Base-by-base conservation (phyloP, 352 stramenopile species). In the Pseudoperonospora humuli region DNA sequence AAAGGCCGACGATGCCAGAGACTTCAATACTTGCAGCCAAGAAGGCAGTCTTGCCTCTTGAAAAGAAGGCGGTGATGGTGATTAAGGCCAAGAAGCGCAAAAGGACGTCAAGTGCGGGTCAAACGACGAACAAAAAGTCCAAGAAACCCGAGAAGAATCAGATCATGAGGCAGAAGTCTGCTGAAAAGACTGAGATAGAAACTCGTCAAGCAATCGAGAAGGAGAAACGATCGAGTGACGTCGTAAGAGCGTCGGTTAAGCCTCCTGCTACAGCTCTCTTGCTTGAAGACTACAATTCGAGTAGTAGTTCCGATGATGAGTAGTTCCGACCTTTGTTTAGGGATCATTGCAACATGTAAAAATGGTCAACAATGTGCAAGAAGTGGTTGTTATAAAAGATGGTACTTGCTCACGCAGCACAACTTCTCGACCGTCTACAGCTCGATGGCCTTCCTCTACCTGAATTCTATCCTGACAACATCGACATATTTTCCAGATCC, bases 251-350 rank as follows among this genome's bases (percentile, higher is more conserved):
- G 18, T 27, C 15, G 13, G 9, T 20, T 3, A 50, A 47, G 25
- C 11, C 45, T 5, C 2, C 40, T 23, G 17, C 43, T 3, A 37
- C 39, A 11, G 14, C 45, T 18, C 31, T 61, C 5, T 46, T 86
- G 28, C 43, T 82, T 0, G 32, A 72, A 13, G 70, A 65, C 19
- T 86, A 86, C n/a, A n/a, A n/a, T 46, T 83, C 74, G 2, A 82
- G 68, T 42, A 80, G 64, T 50, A 78, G 64, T 55, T 70, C 66
- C 31, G 57, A 67, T 5, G 57, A 67, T 5, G 45, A 47, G 21
- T 39, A 47, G 19, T n/a, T n/a, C n/a, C n/a, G n/a, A n/a, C n/a
- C n/a, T n/a, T n/a, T n/a, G n/a, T n/a, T n/a, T n/a, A n/a, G n/a
- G n/a, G n/a, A n/a, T n/a, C n/a, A n/a, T n/a, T n/a, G n/a, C n/a